Evolutionary conservation across 1,284 basidiomycete species (phyloP), one percentile per base, ranked within the genome.

Genomic region (Apiotrichum mycotoxinovorans): DNA sequence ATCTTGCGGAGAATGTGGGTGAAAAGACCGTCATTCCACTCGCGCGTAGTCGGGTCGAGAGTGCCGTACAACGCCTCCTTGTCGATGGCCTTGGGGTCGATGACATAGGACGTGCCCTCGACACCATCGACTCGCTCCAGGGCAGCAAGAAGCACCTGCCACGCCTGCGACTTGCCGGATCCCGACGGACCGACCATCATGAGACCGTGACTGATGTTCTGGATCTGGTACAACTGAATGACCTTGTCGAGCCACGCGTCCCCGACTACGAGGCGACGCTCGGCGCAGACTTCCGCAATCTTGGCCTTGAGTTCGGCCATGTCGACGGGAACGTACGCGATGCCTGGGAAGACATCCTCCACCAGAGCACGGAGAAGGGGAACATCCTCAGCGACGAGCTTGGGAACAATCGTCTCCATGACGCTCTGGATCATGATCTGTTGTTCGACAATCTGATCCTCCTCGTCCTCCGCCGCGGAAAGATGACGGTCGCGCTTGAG

Each of bases 121-220:
- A 87, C 80, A 12, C 91, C 93, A 71, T 98, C 96, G 25, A 97
- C 80, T 15, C 91, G 83, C 76, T 96, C 91, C 35, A 99, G 80
- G 1, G 97, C 96, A 4, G 86, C 84, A 12, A 98, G 83, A 1
- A 99, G 82, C 42, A 97, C 90, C 68, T 89, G 88, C 95, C 96
- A 98, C 0, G 96, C 95, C 66, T 94, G 90, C 9, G 90, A 96
- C 80, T 99, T 99, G 42, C 96, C 97, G 43, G 85, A 94, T 17
- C 95, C 96, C 7, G 97, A 96, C 0, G 95, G 87, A 2, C 96
- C 96, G 50, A 99, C 96, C 89, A 98, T 95, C 94, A 99, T 98
- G 54, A 99, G 82, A 78, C 96, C 96, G 75, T 98, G 97, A 68
- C 97, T 93, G 61, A 98, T 98, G 81, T 95, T 97, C 78, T 98